Evolutionary conservation across 192 early-diverging fungal genomes (phyloP), one percentile per base, ranked within the genome.

Genomic region (Entrophospora sp.): DNA sequence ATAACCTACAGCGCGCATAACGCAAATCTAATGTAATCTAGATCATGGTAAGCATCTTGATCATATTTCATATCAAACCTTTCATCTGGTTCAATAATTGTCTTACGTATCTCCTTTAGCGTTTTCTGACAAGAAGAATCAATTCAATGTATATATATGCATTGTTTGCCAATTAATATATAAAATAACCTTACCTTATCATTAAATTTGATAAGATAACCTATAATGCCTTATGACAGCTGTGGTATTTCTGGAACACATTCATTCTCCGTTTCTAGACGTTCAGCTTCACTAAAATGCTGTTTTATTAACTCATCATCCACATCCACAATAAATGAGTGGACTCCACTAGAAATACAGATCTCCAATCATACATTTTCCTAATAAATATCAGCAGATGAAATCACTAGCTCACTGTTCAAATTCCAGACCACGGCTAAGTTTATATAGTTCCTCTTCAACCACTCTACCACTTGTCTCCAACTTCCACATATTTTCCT

Each of bases 301-400:
- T 35, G 13, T 16, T 1, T 14, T 36, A 69, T 61, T 51, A 36
- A n/a, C 10, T 59, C 25, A 51, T 69, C 59, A 49, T 69, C 58
- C 5, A 69, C 20, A 36, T 61, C 67, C 10, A 69, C 5, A 38
- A 69, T 69, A 51, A 69, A 69, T 14, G 67, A 69, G 37, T 69
- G 58, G 6, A 61, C 10, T 22, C 45, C 22, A 51, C 67, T 69
- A 64, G 4, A 5, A 57, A 46, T n/a, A 20, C 56, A 28, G n/a
- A 69, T 35, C 32, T 4, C 1, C 0, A 56, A 36, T 56, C 35
- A 60, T 3, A 31, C 2, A 14, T 43, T 1, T 56, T 56, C 3
- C n/a, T 18, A 42, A 43, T 4, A 5, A 60, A 43, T 2, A 56
- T 35, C 14, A 56, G 6, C 13, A n/a, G 0, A 52, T 22, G 28